These are phyloP conservation scores for Taphrina flavorubra DNA, from an alignment of 1,139 yeast genomes.

Conservation along the genomic window DNA sequence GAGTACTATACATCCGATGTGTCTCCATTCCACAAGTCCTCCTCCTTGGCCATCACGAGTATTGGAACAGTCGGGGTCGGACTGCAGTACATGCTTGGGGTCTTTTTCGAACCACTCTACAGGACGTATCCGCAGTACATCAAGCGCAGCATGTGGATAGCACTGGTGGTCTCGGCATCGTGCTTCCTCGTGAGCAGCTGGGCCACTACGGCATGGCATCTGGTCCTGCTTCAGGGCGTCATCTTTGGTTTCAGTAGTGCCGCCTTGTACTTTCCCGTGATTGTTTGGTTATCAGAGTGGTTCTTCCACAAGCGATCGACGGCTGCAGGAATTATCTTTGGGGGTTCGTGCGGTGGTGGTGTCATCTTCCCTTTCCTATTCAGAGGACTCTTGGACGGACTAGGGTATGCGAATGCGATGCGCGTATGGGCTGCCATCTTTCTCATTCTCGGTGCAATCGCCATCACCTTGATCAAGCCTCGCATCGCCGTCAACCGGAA, in stretches of 20 bases:
- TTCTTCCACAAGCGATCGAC: constrained; percentile 64
- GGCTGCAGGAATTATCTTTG: constrained; percentile 66
- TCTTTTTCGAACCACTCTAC: constrained; percentile 21
- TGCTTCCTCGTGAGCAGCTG: constrained; percentile 23
- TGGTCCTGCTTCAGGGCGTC: constrained; percentile 27
- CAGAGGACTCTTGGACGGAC: constrained; percentile 58
- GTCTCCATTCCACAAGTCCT: constrained; percentile 20
- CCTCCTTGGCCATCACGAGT: constrained; percentile 20
- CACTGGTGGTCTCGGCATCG: constrained; percentile 1
- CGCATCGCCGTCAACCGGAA: constrained; percentile 16
- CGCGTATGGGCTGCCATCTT: constrained; percentile 32
- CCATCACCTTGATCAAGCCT: constrained; percentile 23
- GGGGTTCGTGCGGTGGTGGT: constrained; percentile 75
- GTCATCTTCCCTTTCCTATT: constrained; percentile 66
- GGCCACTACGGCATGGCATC: constrained; percentile 21
- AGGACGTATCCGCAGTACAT: constrained; percentile 27
- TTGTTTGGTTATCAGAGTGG: constrained; percentile 52
- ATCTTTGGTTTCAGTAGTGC: constrained; percentile 31
- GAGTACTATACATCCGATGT: constrained; percentile 22
- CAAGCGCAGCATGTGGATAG: constrained; percentile 28
- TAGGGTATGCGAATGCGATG: constrained; percentile 55
- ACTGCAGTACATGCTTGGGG: constrained; percentile 25
- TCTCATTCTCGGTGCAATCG: constrained; percentile 20
- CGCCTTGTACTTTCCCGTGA: constrained; percentile 29
- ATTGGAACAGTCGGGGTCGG: constrained; percentile 33